These are phyloP conservation scores for Lunularia cruciata DNA, from an alignment of 225 moss, liverwort and hornwort genomes.

Conservation along the genomic window DNA sequence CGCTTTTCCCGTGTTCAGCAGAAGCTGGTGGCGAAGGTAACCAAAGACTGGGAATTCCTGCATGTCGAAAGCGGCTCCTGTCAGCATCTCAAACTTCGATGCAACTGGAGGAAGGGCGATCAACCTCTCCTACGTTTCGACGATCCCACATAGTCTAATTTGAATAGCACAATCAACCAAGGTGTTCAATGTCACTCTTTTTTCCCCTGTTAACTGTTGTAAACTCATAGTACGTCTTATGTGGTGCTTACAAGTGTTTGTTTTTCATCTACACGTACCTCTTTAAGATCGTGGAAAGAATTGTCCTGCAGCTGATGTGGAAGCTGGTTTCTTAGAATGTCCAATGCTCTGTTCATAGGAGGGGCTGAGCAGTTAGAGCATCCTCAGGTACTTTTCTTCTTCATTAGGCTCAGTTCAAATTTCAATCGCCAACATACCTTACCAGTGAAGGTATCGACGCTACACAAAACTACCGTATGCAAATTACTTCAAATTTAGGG, in stretches of 20 bases:
- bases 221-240: too few relatives aligned
- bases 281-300: slow-evolving; percentile 76
- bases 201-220: too few relatives aligned
- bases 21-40: slow-evolving; percentile 74
- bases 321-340: slow-evolving; percentile 59
- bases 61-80: slow-evolving; percentile 2
- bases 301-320: slow-evolving; percentile 72
- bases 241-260: too few relatives aligned
- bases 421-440: neutral
- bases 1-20: slow-evolving; percentile 68
- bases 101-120: too few relatives aligned
- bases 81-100: neutral
- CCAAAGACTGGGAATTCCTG: slow-evolving; percentile 80
- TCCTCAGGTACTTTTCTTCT: neutral
- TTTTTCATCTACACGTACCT: slow-evolving; percentile 39
- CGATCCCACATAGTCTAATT: neutral
- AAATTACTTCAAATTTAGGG: too few relatives aligned
- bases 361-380: neutral
- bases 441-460: neutral
- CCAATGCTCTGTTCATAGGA: slow-evolving; percentile 59
- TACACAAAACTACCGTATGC: too few relatives aligned
- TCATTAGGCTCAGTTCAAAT: neutral
- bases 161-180: neutral
- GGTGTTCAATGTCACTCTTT: too few relatives aligned
- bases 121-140: too few relatives aligned